Percentiles rank a stretch among this genome's conserved stretches.
Evolutionary conservation across 2,329 filamentous ascomycete genomes (phyloP).

Genomic region (Paecilomyces sp.): DNA sequence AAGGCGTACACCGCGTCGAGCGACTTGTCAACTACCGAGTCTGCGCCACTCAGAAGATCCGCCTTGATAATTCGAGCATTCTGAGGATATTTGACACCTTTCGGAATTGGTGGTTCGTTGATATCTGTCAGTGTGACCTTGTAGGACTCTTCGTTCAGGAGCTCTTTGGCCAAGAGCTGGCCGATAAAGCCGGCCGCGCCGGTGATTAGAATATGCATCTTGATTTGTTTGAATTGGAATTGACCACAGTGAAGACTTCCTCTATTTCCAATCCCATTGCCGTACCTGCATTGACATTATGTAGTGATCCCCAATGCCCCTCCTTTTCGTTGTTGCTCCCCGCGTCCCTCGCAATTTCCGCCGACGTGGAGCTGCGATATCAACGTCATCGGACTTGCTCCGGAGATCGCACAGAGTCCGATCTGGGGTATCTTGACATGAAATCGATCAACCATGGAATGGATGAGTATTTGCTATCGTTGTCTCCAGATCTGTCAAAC

Average conservation of each 20-base stretch:
- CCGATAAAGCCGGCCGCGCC: constrained; percentile 60
- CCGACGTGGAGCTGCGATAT: not conserved
- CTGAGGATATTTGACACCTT: constrained; percentile 40
- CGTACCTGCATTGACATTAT: not conserved
- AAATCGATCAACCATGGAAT: not conserved
- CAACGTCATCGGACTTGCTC: constrained; percentile 7
- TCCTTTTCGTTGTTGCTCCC: not conserved
- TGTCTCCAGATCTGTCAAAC: not conserved
- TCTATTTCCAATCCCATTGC: not conserved
- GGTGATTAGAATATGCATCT: constrained; percentile 53
- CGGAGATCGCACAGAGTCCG: not conserved
- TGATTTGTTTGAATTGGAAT: not conserved
- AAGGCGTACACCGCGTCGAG: constrained; percentile 54
- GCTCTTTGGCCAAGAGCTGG: constrained; percentile 51
- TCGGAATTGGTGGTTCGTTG: constrained; percentile 44
- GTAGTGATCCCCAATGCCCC: not conserved
- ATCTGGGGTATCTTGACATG: not conserved
- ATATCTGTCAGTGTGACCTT: constrained; percentile 53
- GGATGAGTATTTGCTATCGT: not conserved
- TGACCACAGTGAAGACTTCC: not conserved
- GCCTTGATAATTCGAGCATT: constrained; percentile 46
- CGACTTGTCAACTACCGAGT: constrained; percentile 31
- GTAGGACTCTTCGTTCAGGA: constrained; percentile 43
- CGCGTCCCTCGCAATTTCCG: not conserved
- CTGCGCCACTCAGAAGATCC: constrained; percentile 44